Percentiles rank a stretch among this genome's conserved stretches.
Evolutionary conservation across 2,329 filamentous ascomycete species (phyloP).

Genomic region (Colletotrichum paranaense): DNA sequence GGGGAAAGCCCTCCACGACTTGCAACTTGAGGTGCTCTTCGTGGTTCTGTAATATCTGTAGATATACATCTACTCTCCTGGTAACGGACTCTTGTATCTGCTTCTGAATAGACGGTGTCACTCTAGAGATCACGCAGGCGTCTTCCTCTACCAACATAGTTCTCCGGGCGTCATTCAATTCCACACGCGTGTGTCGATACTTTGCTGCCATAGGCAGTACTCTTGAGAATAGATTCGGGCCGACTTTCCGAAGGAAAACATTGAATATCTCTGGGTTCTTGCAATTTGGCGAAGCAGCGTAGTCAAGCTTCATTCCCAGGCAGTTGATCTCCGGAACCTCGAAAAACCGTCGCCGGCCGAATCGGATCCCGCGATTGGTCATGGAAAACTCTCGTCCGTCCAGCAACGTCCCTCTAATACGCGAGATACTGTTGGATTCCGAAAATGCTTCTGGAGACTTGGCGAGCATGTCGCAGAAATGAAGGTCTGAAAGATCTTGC

Average conservation of each 20-base stretch:
- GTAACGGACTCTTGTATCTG: not conserved
- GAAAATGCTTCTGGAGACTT: not conserved
- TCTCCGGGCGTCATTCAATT: not conserved
- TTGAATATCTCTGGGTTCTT: not conserved
- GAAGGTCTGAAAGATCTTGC: not conserved
- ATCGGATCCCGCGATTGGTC: constrained; percentile 1
- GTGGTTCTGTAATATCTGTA: not conserved
- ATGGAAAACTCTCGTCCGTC: not conserved
- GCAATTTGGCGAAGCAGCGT: not conserved
- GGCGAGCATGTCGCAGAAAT: constrained; percentile 2
- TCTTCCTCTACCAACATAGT: not conserved
- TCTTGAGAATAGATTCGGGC: not conserved
- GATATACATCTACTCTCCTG: not conserved
- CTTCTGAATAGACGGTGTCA: not conserved
- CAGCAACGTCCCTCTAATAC: not conserved
- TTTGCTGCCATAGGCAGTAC: not conserved
- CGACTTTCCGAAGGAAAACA: not conserved
- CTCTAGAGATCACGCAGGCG: not conserved
- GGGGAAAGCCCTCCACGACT: not conserved
- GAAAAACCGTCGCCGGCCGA: not conserved
- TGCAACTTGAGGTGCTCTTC: not conserved
- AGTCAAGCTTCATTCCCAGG: not conserved
- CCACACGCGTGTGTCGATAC: not conserved
- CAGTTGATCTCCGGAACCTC: not conserved
- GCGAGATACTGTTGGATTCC: not conserved